Conservation (phyloP, 495 filamentous ascomycete species). For the Thermochaetoides thermophila region DNA sequence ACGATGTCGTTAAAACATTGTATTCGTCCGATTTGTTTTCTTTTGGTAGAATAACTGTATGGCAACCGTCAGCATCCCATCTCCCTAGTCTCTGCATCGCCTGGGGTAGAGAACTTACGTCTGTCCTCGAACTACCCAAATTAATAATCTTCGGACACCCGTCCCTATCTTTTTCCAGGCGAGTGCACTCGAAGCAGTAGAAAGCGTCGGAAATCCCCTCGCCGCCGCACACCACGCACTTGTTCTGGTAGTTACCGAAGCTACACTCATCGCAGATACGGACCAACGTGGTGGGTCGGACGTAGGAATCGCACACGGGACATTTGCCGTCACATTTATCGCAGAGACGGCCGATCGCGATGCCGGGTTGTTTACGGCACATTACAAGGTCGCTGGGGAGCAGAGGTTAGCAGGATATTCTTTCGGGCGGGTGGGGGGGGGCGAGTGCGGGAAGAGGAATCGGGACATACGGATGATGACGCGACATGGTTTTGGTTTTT, state of each 20-base stretch:
- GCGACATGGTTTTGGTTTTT: conserved; percentile 25
- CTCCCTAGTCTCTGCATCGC: not conserved
- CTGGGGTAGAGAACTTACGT: conserved; percentile 43
- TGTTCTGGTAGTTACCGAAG: conserved; percentile 99
- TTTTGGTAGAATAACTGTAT: conserved; percentile 37
- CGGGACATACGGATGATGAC: conserved; percentile 22
- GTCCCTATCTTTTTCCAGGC: conserved; percentile 92
- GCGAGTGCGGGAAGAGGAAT: not conserved
- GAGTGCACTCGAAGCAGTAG: conserved; percentile 98
- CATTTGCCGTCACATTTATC: conserved; percentile 99
- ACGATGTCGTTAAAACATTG: conserved; percentile 21
- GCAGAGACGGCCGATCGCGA: conserved; percentile 96
- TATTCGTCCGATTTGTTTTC: conserved; percentile 34
- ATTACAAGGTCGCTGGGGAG: conserved; percentile 78
- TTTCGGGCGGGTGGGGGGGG: not conserved
- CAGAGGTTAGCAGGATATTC: conserved; percentile 8
- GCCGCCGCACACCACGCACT: conserved; percentile 96
- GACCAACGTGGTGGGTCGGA: conserved; percentile 90
- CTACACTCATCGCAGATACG: conserved; percentile 98
- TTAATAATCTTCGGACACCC: conserved; percentile 99
- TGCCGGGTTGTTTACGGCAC: conserved; percentile 98
- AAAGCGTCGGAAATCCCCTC: conserved; percentile 99
- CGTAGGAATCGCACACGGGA: conserved; percentile 96
- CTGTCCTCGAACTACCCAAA: conserved; percentile 82
- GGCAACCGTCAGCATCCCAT: conserved; percentile 12